Evolutionary conservation across 805 yeast genomes (phyloP).

Genomic region (Priceomyces fermenticarens): DNA sequence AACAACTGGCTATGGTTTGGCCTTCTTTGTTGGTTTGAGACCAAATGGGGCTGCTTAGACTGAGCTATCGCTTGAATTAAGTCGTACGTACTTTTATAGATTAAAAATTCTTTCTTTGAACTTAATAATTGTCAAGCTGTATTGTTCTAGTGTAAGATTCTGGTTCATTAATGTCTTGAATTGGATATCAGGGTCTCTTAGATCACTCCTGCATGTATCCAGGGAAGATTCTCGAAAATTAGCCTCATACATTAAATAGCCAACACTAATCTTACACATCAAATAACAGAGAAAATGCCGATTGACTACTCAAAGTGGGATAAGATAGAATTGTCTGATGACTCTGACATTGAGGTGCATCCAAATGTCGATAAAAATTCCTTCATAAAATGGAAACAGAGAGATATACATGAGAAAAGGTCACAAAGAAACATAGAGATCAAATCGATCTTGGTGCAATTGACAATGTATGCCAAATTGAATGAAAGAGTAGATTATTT

Average conservation of each 20-base stretch:
- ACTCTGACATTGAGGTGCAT: slow-evolving; percentile 94
- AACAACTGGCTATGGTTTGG: slow-evolving; percentile 63
- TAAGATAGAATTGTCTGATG: slow-evolving; percentile 91
- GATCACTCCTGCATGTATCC: too few species aligned
- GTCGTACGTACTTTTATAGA: too few species aligned
- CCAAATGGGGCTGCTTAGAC: slow-evolving; percentile 27
- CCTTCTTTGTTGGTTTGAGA: slow-evolving; percentile 61
- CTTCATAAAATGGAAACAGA: slow-evolving; percentile 93
- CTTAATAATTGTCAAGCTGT: too few species aligned
- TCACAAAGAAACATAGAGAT: slow-evolving; percentile 76
- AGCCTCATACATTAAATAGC: too few species aligned
- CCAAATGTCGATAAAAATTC: slow-evolving; percentile 96
- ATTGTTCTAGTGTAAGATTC: too few species aligned
- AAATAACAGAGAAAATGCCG: slow-evolving; percentile 48
- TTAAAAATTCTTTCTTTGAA: too few species aligned
- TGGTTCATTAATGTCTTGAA: too few species aligned
- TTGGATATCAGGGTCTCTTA: too few species aligned
- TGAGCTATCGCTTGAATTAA: too few species aligned
- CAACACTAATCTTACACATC: not conserved
- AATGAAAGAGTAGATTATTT: slow-evolving; percentile 70
- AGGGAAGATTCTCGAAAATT: too few species aligned
- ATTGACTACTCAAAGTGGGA: slow-evolving; percentile 98
- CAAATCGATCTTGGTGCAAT: slow-evolving; percentile 69
- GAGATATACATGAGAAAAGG: slow-evolving; percentile 94
- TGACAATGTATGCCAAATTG: slow-evolving; percentile 74